Evolutionary conservation across 1,284 basidiomycete genomes (phyloP), one percentile per base, ranked within the genome.

Genomic region (Ustilago xerochloae): DNA sequence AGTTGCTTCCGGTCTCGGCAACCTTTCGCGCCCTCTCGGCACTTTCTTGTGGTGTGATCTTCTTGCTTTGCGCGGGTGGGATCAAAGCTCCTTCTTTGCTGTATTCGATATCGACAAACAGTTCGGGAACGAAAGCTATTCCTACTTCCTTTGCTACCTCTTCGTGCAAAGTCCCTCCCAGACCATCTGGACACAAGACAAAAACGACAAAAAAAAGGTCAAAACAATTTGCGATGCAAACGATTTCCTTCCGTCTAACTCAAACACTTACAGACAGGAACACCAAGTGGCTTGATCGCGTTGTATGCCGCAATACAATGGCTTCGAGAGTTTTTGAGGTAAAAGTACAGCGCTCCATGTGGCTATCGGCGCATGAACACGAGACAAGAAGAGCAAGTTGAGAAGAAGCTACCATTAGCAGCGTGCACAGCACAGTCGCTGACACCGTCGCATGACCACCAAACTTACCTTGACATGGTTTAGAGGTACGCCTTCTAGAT

Each of bases 91-190:
- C 70, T 24, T 68, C 52, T 33, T 46, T 45, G 33, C 52, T 63
- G 51, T 73, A 69, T 32, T 73, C 66, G 48, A 67, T 68, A 30
- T 73, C 70, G 26, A 63, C 65, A 35, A 69, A 73, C 10, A 73
- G 45, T 33, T 73, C 70, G 8, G 70, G 61, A 16, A 73, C 64
- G 30, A 73, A 73, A 5, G 58, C 30, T 2, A 73, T 30, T 15
- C 46, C 60, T 1, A 63, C 41, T 41, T 68, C 64, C 4, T 56
- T 58, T 46, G 43, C 48, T 20, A 67, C 54, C 35, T 51, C 46
- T 36, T 72, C 69, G 33, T 72, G 69, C 15, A 63, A 1, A 12
- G 64, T 68, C 10, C 60, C 60, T 9, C 54, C 48, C 20, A 72
- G 49, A 4, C 69, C 69, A 26, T 72, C 65, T 68, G 39, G 10